Conservation (phyloP, 2,329 filamentous ascomycete species). For the Dothideomycetes sp. region DNA sequence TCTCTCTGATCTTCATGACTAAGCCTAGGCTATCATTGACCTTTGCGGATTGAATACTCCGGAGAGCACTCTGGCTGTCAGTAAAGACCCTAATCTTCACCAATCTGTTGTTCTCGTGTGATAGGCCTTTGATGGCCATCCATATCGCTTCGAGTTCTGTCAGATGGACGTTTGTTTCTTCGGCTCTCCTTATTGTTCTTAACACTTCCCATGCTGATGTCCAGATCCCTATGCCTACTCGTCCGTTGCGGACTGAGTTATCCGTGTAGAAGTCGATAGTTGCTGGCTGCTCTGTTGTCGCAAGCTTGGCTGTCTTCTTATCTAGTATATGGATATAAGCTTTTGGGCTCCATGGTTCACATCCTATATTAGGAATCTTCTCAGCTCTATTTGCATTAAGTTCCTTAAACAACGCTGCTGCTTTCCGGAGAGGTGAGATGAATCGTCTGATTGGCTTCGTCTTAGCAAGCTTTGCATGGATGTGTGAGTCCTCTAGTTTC, state of each 20-base stretch:
- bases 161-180: background rate
- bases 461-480: background rate
- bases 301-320: background rate
- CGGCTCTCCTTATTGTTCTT: background rate
- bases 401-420: background rate
- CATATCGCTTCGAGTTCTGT: slow-evolving; percentile 1
- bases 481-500: background rate
- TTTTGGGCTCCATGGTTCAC: slow-evolving; percentile 1
- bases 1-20: background rate
- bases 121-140: slow-evolving; percentile 1
- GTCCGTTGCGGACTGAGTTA: background rate
- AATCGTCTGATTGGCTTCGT: background rate
- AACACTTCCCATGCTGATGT: background rate
- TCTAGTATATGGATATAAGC: slow-evolving; percentile 1
- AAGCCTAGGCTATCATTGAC: background rate
- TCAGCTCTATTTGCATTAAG: background rate
- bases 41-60: background rate
- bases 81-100: background rate
- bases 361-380: background rate
- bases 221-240: background rate
- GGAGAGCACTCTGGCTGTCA: background rate
- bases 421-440: background rate
- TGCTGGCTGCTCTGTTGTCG: background rate
- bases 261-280: slow-evolving; percentile 2
- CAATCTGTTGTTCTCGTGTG: background rate